Conservation (phyloP, 768 basidiomycete genomes). For the Pisolithus orientalis region DNA sequence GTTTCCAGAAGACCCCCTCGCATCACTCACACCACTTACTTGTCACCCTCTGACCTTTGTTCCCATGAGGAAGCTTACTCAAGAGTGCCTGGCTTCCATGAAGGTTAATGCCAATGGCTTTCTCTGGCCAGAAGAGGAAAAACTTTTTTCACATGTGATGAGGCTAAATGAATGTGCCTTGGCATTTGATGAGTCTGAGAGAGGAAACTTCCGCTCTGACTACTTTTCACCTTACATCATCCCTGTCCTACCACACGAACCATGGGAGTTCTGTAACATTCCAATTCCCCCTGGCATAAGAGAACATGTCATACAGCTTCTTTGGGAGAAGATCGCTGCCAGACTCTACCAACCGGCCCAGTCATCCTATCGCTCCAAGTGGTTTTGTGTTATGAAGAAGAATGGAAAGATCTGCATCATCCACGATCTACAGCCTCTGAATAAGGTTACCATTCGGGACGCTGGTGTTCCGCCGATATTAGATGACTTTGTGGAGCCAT, state of each 20-base stretch:
- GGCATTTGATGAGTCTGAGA: constrained; percentile 32
- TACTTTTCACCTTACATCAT: constrained; percentile 29
- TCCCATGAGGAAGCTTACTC: neutral
- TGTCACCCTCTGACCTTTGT: neutral
- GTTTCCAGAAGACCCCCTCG: neutral
- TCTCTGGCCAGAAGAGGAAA: neutral
- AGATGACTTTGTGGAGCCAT: too few species aligned
- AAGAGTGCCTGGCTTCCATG: neutral
- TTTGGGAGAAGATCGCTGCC: constrained; percentile 24
- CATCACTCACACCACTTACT: neutral
- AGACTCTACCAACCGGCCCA: constrained; percentile 36
- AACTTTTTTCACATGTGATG: constrained; percentile 19
- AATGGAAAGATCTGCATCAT: constrained; percentile 15
- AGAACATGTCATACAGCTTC: constrained; percentile 9
- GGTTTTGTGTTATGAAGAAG: constrained; percentile 33
- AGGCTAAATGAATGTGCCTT: constrained; percentile 25
- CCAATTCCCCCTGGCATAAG: constrained; percentile 25
- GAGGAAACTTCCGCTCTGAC: constrained; percentile 9
- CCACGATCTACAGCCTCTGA: constrained; percentile 18
- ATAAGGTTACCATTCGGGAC: neutral
- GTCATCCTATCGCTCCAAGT: constrained; percentile 30
- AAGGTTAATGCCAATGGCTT: neutral
- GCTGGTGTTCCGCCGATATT: neutral
- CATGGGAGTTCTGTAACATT: constrained; percentile 24
- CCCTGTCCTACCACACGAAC: constrained; percentile 28